A percentile compares a stretch with the other conserved stretches of the same genome.
These are phyloP conservation scores for Fusarium paranaense DNA, from an alignment of 2,329 filamentous ascomycete species.

Conservation along the genomic window DNA sequence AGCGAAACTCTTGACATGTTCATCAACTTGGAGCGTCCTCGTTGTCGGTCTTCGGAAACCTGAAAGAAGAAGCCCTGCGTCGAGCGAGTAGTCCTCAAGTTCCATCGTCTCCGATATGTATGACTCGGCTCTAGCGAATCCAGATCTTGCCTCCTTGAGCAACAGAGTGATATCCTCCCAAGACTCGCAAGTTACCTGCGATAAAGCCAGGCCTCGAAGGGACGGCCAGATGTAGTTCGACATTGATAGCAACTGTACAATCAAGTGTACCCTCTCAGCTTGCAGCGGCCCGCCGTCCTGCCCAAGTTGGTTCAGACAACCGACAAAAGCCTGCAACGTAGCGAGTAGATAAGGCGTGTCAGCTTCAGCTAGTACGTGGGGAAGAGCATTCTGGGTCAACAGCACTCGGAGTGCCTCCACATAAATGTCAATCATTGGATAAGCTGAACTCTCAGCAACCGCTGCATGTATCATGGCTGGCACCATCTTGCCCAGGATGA, in stretches of 20 bases:
- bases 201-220: constrained; percentile 37
- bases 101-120: constrained; percentile 35
- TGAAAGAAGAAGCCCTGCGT: constrained; percentile 38
- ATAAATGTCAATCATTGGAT: constrained; percentile 64
- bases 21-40: constrained; percentile 20
- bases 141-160: constrained; percentile 31
- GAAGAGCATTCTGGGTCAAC: constrained; percentile 50
- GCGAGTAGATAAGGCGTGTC: constrained; percentile 48
- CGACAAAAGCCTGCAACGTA: constrained; percentile 48
- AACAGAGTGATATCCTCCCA: constrained; percentile 36
- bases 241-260: constrained; percentile 44
- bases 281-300: constrained; percentile 34
- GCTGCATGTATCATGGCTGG: constrained; percentile 62
- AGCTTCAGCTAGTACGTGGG: constrained; percentile 52
- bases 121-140: constrained; percentile 31
- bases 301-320: constrained; percentile 43
- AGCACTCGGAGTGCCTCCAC: constrained; percentile 54
- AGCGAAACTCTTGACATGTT: constrained; percentile 54
- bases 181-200: background rate
- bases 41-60: constrained; percentile 23
- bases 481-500: constrained; percentile 65
- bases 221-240: constrained; percentile 49
- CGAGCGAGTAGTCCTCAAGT: constrained; percentile 23
- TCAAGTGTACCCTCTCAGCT: constrained; percentile 42
- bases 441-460: constrained; percentile 51